These are phyloP conservation scores for Phytophthora kernoviae DNA, from an alignment of 352 stramenopile species.

Conservation along the genomic window DNA sequence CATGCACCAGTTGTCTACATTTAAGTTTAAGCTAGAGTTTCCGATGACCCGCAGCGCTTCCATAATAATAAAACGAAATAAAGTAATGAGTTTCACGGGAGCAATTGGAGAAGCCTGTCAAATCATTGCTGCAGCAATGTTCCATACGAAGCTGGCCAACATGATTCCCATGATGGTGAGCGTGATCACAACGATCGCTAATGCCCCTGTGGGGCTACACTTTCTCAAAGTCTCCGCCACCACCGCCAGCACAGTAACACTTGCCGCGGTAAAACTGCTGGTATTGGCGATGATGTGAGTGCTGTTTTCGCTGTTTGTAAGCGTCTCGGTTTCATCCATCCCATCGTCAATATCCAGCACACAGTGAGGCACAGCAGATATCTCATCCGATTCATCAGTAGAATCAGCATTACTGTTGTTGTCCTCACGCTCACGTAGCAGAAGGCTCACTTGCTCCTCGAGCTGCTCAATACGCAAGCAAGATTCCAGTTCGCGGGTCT, in stretches of 20 bases:
- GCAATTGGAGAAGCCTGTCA: conserved; percentile 11
- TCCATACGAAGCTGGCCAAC: conserved; percentile 36
- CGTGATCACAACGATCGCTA: conserved; percentile 28
- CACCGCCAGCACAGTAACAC: conserved; percentile 28
- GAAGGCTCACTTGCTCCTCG: conserved; percentile 22
- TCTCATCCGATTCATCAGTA: conserved; percentile 4
- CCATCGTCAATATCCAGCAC: conserved; percentile 29
- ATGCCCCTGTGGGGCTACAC: conserved; percentile 28
- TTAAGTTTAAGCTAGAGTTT: conserved; percentile 21
- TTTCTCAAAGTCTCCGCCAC: conserved; percentile 33
- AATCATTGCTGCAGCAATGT: conserved; percentile 28
- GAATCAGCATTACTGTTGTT: conserved; percentile 3
- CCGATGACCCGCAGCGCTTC: conserved; percentile 29
- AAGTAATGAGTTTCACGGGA: conserved; percentile 21
- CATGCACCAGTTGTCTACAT: conserved; percentile 4
- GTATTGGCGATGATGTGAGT: conserved; percentile 10
- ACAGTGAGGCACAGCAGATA: conserved; percentile 11
- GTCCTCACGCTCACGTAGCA: conserved; percentile 19
- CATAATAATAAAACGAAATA: conserved; percentile 35
- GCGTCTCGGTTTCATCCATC: conserved; percentile 25
- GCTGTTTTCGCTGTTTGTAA: conserved; percentile 13
- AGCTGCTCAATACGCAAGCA: conserved; percentile 44
- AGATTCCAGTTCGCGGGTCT: conserved; percentile 30
- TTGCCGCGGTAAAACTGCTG: conserved; percentile 29
- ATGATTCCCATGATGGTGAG: conserved; percentile 27